Conservation (phyloP, 164 flowering plant species). For the Amborella trichopoda region DNA sequence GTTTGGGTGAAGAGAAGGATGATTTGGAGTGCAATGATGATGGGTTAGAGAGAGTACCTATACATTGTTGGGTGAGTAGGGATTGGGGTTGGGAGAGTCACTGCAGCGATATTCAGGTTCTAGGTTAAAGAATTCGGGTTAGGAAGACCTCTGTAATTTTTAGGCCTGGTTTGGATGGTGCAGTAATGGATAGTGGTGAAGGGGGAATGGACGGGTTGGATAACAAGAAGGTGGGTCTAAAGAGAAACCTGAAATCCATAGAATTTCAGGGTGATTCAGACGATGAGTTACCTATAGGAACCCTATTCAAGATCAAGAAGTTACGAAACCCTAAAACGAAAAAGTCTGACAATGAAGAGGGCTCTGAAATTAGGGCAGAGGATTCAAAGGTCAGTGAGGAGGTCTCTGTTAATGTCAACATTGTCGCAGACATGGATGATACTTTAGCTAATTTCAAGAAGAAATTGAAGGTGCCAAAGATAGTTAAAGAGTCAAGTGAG, state of each 20-base stretch:
- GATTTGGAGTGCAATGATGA: no score
- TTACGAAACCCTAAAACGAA: conserved; percentile 1
- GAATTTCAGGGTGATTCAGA: conserved; percentile 8
- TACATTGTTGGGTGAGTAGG: no score
- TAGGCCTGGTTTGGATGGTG: conserved; percentile 16
- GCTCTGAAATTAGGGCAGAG: conserved; percentile 3
- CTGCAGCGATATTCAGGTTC: no score
- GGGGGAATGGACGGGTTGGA: conserved; percentile 2
- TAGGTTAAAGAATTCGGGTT: conserved; percentile 24
- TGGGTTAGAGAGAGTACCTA: no score
- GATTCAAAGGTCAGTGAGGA: not conserved
- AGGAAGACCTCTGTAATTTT: conserved; percentile 1
- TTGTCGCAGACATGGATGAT: conserved; percentile 9
- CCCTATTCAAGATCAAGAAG: conserved; percentile 11
- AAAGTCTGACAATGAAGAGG: not conserved
- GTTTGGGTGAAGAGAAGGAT: no score
- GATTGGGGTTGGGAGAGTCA: no score
- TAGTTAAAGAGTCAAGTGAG: conserved; percentile 48
- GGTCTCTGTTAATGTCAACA: not conserved
- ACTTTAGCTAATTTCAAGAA: conserved; percentile 11
- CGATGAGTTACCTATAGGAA: conserved; percentile 11
- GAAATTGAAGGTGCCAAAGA: conserved; percentile 13
- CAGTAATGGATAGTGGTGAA: conserved; percentile 29
- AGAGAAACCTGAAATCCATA: conserved; percentile 2
- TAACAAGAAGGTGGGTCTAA: conserved; percentile 3